phyloP scores from a whole-genome alignment of 352 stramenopile genomes.

The Globisporangium ultimum region DNA sequence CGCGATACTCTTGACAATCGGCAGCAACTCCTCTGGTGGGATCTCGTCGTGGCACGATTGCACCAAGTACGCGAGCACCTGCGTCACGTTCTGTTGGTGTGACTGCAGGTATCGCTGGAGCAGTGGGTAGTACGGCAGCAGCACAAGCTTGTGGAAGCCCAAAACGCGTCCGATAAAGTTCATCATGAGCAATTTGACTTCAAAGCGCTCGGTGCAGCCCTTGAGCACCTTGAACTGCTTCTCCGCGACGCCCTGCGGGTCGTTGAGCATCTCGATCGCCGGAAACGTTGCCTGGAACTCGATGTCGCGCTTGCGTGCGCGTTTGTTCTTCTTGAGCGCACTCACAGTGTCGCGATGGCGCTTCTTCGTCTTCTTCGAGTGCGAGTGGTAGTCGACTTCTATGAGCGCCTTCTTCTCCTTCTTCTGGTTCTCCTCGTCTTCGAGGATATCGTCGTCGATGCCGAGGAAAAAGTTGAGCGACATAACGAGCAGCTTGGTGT shows the following conservation, averaged over 20 bases:
- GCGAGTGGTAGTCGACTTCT: constrained; percentile 91
- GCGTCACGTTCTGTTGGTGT: constrained; percentile 89
- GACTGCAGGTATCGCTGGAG: constrained; percentile 92
- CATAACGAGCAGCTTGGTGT: constrained; percentile 86
- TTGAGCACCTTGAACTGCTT: constrained; percentile 91
- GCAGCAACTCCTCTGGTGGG: constrained; percentile 95
- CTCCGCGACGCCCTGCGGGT: constrained; percentile 95
- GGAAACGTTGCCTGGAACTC: constrained; percentile 89
- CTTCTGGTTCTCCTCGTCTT: constrained; percentile 94
- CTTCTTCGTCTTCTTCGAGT: constrained; percentile 97
- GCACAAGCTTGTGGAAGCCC: constrained; percentile 96
- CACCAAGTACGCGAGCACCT: constrained; percentile 96
- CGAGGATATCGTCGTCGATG: constrained; percentile 96
- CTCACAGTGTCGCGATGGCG: constrained; percentile 81
- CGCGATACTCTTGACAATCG: constrained; percentile 96
- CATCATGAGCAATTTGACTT: constrained; percentile 97
- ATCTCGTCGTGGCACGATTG: constrained; percentile 98
- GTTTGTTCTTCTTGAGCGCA: constrained; percentile 90
- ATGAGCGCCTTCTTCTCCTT: constrained; percentile 80
- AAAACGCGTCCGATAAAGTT: constrained; percentile 97
- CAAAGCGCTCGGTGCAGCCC: constrained; percentile 87
- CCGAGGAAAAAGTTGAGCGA: constrained; percentile 98
- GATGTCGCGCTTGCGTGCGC: constrained; percentile 71
- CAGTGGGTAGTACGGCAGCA: constrained; percentile 96
- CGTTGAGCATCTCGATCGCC: constrained; percentile 97